Conservation (phyloP, 257 asterid genomes). For the Buddleja alternifolia region DNA sequence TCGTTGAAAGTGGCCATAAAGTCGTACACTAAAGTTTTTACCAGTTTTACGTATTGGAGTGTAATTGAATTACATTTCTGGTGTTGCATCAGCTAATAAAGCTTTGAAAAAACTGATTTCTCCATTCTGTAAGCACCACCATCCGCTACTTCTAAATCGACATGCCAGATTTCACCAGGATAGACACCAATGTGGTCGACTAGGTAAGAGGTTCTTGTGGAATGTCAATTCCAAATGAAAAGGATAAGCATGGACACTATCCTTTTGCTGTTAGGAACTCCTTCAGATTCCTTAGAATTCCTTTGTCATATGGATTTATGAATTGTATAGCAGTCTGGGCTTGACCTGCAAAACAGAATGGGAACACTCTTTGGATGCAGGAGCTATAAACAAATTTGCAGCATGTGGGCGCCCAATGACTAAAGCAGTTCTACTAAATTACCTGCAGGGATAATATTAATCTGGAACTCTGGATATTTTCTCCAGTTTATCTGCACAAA, state of each 20-base stretch:
- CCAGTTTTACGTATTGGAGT: no score
- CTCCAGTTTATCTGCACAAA: conserved; percentile 59
- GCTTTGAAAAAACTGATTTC: no score
- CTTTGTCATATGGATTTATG: conserved; percentile 55
- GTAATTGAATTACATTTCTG: no score
- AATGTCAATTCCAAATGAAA: not conserved
- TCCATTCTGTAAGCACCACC: no score
- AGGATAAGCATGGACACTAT: conserved; percentile 11
- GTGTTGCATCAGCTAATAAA: no score
- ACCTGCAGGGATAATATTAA: conserved; percentile 30
- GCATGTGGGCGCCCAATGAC: not conserved
- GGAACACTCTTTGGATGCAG: not conserved
- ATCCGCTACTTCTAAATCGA: no score
- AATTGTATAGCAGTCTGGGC: conserved; percentile 27
- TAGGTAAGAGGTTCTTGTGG: not conserved
- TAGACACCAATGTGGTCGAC: not conserved
- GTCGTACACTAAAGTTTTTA: no score
- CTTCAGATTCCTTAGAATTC: conserved; percentile 49
- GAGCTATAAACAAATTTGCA: not conserved
- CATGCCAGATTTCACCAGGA: no score
- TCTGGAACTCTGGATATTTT: conserved; percentile 54
- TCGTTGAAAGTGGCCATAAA: no score
- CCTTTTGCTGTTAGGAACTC: conserved; percentile 41
- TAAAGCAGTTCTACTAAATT: conserved; percentile 24
- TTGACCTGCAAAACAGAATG: conserved; percentile 30